A percentile compares a stretch with the other conserved stretches of the same genome.
These are phyloP conservation scores for Aotearoamyces nothofagi DNA, from an alignment of 2,329 filamentous ascomycete species.

Conservation along the genomic window DNA sequence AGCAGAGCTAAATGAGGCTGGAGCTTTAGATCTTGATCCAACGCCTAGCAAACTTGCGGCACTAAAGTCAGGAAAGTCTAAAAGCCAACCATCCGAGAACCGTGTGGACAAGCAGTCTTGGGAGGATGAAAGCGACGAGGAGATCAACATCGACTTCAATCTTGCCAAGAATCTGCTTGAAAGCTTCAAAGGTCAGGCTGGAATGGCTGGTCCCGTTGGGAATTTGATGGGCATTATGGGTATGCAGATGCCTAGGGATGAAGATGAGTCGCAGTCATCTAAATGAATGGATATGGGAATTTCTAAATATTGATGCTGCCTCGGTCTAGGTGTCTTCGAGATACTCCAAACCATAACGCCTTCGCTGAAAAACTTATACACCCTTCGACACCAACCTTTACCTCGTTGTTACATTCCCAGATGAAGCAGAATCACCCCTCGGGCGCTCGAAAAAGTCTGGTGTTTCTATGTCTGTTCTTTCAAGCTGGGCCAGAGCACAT, in stretches of 20 bases:
- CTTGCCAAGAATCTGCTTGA: conserved; percentile 83
- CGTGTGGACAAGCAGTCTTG: conserved; percentile 17
- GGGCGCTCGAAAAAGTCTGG: too few relatives aligned
- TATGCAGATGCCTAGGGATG: conserved; percentile 65
- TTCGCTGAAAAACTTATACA: conserved; percentile 4
- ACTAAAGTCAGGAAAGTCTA: conserved; percentile 13
- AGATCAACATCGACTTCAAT: conserved; percentile 70
- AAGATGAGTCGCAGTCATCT: conserved; percentile 30
- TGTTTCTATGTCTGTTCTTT: conserved; percentile 18
- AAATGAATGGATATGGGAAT: too few relatives aligned
- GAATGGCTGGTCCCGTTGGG: conserved; percentile 70
- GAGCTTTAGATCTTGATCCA: conserved; percentile 42
- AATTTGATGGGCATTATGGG: conserved; percentile 84
- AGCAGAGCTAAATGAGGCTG: conserved; percentile 52
- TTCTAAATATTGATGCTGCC: too few relatives aligned
- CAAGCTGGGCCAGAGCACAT: conserved; percentile 29
- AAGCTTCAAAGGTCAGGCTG: conserved; percentile 81
- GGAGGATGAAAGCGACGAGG: conserved; percentile 35
- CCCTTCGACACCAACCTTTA: too few relatives aligned
- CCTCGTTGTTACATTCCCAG: too few relatives aligned
- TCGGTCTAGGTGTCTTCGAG: too few relatives aligned
- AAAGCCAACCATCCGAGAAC: not conserved
- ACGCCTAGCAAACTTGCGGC: conserved; percentile 18
- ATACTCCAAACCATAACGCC: too few relatives aligned
- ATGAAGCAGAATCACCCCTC: too few relatives aligned